Base-by-base conservation (phyloP, 805 yeast species). In the Spencermartinsiella europaea region DNA sequence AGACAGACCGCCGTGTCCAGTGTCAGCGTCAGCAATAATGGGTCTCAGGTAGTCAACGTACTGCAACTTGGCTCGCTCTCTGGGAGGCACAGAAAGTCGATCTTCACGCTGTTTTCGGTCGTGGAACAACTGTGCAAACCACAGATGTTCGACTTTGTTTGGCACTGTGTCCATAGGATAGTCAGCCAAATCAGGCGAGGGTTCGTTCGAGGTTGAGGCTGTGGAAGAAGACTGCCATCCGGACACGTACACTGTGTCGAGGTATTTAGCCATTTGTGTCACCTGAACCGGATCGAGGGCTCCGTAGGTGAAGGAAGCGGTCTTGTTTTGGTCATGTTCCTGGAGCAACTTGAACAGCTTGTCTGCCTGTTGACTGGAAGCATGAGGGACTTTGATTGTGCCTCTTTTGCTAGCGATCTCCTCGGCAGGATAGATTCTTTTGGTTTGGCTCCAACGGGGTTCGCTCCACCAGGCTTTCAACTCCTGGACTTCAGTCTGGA, bases 171-270 rank as follows among this genome's bases (percentile, higher is more conserved):
- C 97, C 85, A 85, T 85, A 49, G 99, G 99, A 70, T 91, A 91
- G 71, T 91, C 99, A 44, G 99, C 99, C 63, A 91, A 78, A 74
- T 91, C 99, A 48, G 98, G 98, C 36, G 95, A 87, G 31, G 98
- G 99, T 73, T 91, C 98, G 66, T 91, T 91, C 35, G 96, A 86
- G 36, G 96, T 86, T 15, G 97, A 89, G 45, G 98, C 97, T 45
- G 98, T 91, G 19, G 97, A 89, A 40, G 96, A 89, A 68, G 95
- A 90, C 74, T 91, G 99, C 99, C 99, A 91, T 45, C 99, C 99
- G 36, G 95, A 85, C 54, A 91, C 95, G 68, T 91, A 91, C 58
- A 91, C 78, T 10, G 95, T 79, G 69, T 90, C 98, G 61, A 91
- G 75, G 70, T 87, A 88, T 69, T 86, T 87, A 59, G 96, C 95